Percentiles rank a stretch among this genome's conserved stretches.
phyloP scores from a whole-genome alignment of 345 rosid species.

The Conringia planisiliqua region DNA sequence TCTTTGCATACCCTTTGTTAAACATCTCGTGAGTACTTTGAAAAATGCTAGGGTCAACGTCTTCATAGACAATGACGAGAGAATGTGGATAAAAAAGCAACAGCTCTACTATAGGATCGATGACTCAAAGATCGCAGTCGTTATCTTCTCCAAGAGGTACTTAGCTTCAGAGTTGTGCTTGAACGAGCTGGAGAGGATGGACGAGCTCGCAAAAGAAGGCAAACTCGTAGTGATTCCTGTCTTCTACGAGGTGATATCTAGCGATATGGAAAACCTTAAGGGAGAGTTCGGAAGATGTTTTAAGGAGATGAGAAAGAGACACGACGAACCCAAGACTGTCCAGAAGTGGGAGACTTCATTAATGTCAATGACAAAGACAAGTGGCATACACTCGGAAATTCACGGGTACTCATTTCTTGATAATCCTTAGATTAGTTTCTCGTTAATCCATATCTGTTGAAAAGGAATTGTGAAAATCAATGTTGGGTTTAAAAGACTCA shows the following conservation, averaged over 20 bases:
- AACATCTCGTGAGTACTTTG: constrained; percentile 9
- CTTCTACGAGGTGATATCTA: not conserved
- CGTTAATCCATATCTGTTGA: not conserved
- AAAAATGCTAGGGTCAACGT: not conserved
- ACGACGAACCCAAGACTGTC: not conserved
- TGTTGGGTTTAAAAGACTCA: not conserved
- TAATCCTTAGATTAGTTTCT: not conserved
- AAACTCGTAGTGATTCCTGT: constrained; percentile 10
- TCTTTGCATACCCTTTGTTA: not conserved
- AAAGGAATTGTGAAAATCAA: not conserved
- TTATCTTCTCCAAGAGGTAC: not conserved
- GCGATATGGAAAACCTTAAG: not conserved
- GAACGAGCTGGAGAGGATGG: constrained; percentile 12
- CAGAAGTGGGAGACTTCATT: not conserved
- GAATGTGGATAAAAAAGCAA: not conserved
- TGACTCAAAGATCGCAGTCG: constrained; percentile 1
- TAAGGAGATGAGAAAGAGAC: not conserved
- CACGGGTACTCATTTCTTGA: constrained; percentile 1
- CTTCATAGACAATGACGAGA: not conserved
- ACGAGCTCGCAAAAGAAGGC: constrained; percentile 9
- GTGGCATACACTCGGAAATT: not conserved
- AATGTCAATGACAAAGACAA: not conserved
- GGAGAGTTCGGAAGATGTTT: not conserved
- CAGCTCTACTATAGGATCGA: not conserved
- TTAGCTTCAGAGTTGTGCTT: not conserved